Evolutionary conservation across 1,284 basidiomycete species (phyloP), one percentile per base, ranked within the genome.

Genomic region (Ceratobasidium sp.): DNA sequence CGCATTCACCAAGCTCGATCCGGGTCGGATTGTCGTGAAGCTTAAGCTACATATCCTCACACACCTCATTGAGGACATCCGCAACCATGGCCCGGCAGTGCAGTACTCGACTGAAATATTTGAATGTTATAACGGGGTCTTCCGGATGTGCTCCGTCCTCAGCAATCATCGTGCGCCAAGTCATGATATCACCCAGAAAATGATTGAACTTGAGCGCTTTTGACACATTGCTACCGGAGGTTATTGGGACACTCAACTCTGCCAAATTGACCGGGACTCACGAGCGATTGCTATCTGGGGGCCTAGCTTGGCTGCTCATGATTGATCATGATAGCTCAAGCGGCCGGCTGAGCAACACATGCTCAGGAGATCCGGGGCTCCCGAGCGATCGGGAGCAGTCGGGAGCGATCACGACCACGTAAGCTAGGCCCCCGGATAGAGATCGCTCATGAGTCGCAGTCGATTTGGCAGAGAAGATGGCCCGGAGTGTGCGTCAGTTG

Each of bases 81-180:
- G 30, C 7, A 64, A 59, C 1, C 80, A 79, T 70, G 79, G 78
- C 14, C 79, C 80, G 2, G 64, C 78, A 10, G 12, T 78, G 3
- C 20, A 38, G 1, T 71, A 73, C 23, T 67, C 68, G 12, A 78
- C 79, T 1, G 78, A 79, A 44, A 20, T 44, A 18, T 80, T 55
- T 57, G 77, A 81, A 57, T 74, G 60, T 18, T 80, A 71, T 50
- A 78, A 80, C 60, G 48, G 38, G 8, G 69, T 78, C 18, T 80
- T 80, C 48, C 76, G 78, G 3, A n/a, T 46, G 46, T 65, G 33
- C 33, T 80, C 78, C 0, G 41, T 80, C 8, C 60, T 74, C 46
- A 79, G 80, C 69, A 81, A 80, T 46, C 76, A 65, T 12, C 78
- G 75, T 27, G 78, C 78, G 12, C 79, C 79, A 8, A 79, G 78